phyloP scores from a whole-genome alignment of 139 green algal genomes.

The Chlamydomonas eustigma region DNA sequence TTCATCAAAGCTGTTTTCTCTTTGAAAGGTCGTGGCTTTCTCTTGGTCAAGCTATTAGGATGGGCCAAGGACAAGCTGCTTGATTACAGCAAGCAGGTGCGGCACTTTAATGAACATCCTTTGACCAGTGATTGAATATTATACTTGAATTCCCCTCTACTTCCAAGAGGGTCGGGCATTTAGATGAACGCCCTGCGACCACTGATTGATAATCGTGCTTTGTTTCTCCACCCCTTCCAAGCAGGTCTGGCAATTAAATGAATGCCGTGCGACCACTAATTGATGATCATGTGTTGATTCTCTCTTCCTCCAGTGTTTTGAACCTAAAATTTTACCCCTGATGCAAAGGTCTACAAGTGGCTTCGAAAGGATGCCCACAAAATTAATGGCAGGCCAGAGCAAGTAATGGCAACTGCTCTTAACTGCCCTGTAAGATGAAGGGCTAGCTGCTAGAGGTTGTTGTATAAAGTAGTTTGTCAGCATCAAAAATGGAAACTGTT shows the following conservation, averaged over 20 bases:
- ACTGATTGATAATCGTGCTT: too few species aligned
- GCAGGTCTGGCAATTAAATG: too few species aligned
- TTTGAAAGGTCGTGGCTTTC: not conserved
- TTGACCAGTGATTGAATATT: not conserved
- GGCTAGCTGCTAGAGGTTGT: too few species aligned
- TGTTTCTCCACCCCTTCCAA: too few species aligned
- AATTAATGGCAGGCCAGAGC: not conserved
- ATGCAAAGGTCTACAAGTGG: not conserved
- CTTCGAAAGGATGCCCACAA: not conserved
- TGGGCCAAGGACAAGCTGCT: not conserved
- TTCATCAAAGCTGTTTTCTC: not conserved
- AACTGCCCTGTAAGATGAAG: not conserved
- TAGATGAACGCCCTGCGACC: too few species aligned
- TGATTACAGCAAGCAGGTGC: not conserved
- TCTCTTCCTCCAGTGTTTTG: too few species aligned
- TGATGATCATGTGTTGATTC: too few species aligned
- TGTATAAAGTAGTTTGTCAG: too few species aligned
- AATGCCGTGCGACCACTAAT: too few species aligned
- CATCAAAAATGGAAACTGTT: too few species aligned
- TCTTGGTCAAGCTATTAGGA: not conserved
- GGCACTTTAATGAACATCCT: not conserved
- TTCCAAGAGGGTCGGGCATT: not conserved
- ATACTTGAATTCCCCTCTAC: not conserved
- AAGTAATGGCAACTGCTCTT: not conserved
- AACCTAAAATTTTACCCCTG: not conserved